These are phyloP conservation scores for Rhizophagus clarus DNA, from an alignment of 192 early-diverging fungal species.

Conservation along the genomic window DNA sequence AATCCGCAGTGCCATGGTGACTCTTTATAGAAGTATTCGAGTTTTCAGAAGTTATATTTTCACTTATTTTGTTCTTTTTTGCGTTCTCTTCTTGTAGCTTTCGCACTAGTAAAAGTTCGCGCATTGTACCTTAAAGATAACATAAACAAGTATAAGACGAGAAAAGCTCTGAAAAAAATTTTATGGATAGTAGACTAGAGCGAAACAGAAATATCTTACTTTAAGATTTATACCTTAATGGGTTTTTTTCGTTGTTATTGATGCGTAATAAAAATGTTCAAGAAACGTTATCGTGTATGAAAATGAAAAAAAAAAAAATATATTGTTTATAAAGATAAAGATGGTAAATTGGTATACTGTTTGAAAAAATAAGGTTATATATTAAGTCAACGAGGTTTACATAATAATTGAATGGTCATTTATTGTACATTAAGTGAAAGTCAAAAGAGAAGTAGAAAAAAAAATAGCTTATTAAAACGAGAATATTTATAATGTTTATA, in stretches of 20 bases:
- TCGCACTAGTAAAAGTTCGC: slow-evolving; percentile 30
- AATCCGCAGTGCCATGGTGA: not conserved
- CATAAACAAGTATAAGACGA: not conserved
- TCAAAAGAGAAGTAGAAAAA: not conserved
- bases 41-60: not conserved
- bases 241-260: not conserved
- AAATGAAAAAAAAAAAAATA: not conserved
- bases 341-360: not conserved
- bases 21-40: not conserved
- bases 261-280: not conserved
- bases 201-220: not conserved
- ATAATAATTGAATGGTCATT: not conserved
- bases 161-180: not conserved
- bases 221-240: not conserved
- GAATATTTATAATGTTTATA: not conserved
- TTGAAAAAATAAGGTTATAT: not conserved
- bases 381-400: not conserved
- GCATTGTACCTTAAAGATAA: slow-evolving; percentile 19
- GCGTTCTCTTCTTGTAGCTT: slow-evolving; percentile 29
- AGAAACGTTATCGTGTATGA: not conserved
- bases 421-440: not conserved
- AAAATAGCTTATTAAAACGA: not conserved
- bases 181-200: not conserved
- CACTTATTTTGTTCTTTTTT: not conserved
- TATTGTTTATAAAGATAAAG: not conserved